Conservation (phyloP, 176 grass and related monocot genomes). For the Avena insularis region DNA sequence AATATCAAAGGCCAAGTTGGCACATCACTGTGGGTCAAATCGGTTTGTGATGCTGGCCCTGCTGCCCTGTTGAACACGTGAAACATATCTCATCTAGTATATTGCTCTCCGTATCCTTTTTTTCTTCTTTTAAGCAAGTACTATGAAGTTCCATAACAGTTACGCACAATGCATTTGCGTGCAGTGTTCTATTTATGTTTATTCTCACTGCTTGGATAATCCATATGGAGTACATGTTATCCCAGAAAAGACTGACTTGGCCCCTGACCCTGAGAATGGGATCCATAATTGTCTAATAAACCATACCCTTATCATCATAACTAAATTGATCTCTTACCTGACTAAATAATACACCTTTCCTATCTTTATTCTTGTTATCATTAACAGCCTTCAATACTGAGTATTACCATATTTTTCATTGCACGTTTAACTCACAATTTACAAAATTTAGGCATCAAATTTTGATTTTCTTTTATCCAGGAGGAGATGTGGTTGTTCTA, state of each 20-base stretch:
- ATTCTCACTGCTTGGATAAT: neutral
- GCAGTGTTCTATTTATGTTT: neutral
- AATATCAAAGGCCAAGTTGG: slow-evolving; percentile 3
- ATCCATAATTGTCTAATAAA: neutral
- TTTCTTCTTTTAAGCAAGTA: neutral
- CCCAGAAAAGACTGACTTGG: neutral
- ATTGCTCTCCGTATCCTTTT: neutral
- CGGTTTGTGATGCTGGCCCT: neutral
- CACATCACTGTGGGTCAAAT: neutral
- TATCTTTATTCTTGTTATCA: slow-evolving; percentile 13
- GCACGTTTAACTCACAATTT: neutral
- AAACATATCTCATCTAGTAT: slow-evolving; percentile 8
- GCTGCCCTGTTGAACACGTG: neutral
- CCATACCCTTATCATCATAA: neutral
- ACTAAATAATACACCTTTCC: neutral
- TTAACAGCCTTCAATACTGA: neutral
- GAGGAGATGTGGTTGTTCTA: slow-evolving; percentile 85
- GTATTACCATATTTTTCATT: slow-evolving; percentile 1
- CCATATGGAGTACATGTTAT: slow-evolving; percentile 7
- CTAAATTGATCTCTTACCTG: neutral
- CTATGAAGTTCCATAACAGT: neutral
- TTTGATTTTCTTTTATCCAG: slow-evolving; percentile 39
- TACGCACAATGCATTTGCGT: neutral
- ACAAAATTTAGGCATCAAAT: neutral
- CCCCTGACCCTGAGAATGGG: slow-evolving; percentile 10